Conservation (phyloP, 805 yeast species). For the Scheffersomyces spartinae region DNA sequence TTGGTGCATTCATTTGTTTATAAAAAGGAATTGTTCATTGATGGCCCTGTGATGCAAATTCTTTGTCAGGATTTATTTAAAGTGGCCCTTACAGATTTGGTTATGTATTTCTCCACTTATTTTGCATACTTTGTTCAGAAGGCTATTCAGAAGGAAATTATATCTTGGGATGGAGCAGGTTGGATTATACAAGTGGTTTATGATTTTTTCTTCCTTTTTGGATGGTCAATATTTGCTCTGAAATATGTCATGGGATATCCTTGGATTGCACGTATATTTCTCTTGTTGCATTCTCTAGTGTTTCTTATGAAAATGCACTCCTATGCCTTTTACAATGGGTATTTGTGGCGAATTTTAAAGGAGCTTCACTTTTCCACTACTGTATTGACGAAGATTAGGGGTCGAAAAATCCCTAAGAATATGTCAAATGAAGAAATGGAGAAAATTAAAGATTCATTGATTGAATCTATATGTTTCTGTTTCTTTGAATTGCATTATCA, state of each 20-base stretch:
- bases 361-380: slow-evolving; percentile 42
- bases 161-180: slow-evolving; percentile 59
- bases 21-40: slow-evolving; percentile 29
- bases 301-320: slow-evolving; percentile 94
- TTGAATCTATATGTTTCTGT: slow-evolving; percentile 55
- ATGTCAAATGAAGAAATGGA: slow-evolving; percentile 6
- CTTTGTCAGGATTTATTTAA: slow-evolving; percentile 50
- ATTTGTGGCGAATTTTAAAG: slow-evolving; percentile 53
- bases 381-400: slow-evolving; percentile 27
- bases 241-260: slow-evolving; percentile 39
- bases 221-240: slow-evolving; percentile 49
- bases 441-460: slow-evolving; percentile 14
- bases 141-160: slow-evolving; percentile 28
- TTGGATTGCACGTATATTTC: slow-evolving; percentile 85
- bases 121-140: slow-evolving; percentile 49
- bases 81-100: slow-evolving; percentile 64
- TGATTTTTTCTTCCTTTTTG: slow-evolving; percentile 41
- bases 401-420: too few species aligned
- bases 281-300: slow-evolving; percentile 76
- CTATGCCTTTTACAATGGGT: slow-evolving; percentile 84
- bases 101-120: slow-evolving; percentile 63
- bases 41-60: slow-evolving; percentile 44
- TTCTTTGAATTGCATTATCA: slow-evolving; percentile 58
- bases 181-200: slow-evolving; percentile 45
- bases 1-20: slow-evolving; percentile 40